A percentile compares a stretch with the other conserved stretches of the same genome.
phyloP scores from a whole-genome alignment of 148 eudicot genomes.

The Amaranthus palmeri region DNA sequence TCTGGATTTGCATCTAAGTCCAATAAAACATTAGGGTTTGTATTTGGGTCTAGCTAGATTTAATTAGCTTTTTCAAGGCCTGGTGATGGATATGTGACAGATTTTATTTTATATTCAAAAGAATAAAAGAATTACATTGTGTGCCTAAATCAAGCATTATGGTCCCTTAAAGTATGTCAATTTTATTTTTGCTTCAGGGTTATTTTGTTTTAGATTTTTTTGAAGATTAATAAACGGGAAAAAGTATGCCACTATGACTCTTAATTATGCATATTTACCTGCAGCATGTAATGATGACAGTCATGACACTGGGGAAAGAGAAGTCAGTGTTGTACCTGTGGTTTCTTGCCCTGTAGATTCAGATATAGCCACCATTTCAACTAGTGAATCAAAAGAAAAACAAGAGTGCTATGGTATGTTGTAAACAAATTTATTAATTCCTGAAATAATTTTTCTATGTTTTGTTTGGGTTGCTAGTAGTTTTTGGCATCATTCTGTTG shows the following conservation, averaged over 20 bases:
- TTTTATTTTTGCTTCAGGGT: too few species aligned
- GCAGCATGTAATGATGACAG: not conserved
- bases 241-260: not conserved
- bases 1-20: too few species aligned
- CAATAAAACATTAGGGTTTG: too few species aligned
- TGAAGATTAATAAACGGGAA: not conserved
- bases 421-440: not conserved
- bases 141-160: not conserved
- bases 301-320: not conserved
- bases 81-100: not conserved
- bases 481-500: not conserved
- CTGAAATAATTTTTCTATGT: not conserved
- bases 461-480: not conserved
- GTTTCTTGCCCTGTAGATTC: not conserved
- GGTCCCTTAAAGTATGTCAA: not conserved
- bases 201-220: not conserved
- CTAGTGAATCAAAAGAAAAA: not conserved
- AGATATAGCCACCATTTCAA: not conserved
- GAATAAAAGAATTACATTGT: not conserved
- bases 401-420: not conserved
- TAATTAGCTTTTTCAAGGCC: too few species aligned
- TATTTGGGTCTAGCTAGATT: too few species aligned
- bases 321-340: not conserved
- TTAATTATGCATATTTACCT: not conserved
- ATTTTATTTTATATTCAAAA: not conserved